phyloP scores from a whole-genome alignment of 805 yeast genomes.

The Candida quercuum region DNA sequence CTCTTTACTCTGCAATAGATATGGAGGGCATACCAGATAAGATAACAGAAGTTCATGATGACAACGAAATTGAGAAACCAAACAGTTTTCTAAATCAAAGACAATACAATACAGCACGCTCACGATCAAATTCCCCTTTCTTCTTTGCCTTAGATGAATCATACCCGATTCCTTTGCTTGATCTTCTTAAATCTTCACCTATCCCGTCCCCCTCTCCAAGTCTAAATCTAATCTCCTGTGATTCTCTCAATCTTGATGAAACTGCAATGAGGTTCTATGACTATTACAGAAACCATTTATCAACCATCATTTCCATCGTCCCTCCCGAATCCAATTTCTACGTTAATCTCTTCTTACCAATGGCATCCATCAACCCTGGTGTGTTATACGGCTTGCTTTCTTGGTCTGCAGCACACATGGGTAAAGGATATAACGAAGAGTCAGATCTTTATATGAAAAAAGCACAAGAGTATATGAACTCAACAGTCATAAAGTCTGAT shows the following conservation, averaged over 20 bases:
- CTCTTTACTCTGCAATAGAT: too few relatives aligned
- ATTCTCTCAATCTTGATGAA: slow-evolving; percentile 30
- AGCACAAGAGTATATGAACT: slow-evolving; percentile 39
- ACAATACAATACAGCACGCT: too few relatives aligned
- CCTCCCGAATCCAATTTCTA: slow-evolving; percentile 48
- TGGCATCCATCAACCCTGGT: slow-evolving; percentile 45
- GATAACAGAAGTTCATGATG: too few relatives aligned
- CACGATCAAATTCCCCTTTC: too few relatives aligned
- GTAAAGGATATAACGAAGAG: slow-evolving; percentile 33
- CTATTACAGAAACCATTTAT: slow-evolving; percentile 44
- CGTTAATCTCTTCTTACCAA: slow-evolving; percentile 42
- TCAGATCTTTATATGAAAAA: slow-evolving; percentile 44
- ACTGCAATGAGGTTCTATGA: slow-evolving; percentile 40
- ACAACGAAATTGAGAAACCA: too few relatives aligned
- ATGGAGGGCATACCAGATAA: too few relatives aligned
- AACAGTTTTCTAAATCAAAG: too few relatives aligned
- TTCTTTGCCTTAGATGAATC: too few relatives aligned
- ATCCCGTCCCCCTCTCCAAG: too few relatives aligned
- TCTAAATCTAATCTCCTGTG: slow-evolving; percentile 31
- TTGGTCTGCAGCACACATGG: slow-evolving; percentile 43
- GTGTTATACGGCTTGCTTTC: slow-evolving; percentile 49
- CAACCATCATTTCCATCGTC: slow-evolving; percentile 41
- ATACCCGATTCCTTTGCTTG: too few relatives aligned
- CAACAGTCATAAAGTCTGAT: slow-evolving; percentile 24
- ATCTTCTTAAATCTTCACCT: too few relatives aligned